Conservation (phyloP, 805 yeast species). For the Lachancea meyersii region DNA sequence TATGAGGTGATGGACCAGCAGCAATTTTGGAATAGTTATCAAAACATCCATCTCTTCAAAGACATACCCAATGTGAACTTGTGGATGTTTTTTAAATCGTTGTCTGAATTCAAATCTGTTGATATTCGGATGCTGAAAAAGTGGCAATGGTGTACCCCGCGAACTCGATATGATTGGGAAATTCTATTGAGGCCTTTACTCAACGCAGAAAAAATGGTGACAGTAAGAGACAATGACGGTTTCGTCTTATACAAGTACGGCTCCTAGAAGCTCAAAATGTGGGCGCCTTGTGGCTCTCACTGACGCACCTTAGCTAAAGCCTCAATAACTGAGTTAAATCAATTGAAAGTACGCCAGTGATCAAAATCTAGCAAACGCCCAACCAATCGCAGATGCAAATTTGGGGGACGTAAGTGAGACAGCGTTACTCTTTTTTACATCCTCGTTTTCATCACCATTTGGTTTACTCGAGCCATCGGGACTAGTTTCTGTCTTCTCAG, state of each 20-base stretch:
- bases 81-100: slow-evolving; percentile 29
- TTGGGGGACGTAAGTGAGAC: not conserved
- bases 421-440: not conserved
- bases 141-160: slow-evolving; percentile 34
- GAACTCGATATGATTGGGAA: slow-evolving; percentile 38
- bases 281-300: not conserved
- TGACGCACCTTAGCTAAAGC: too few relatives aligned
- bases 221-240: slow-evolving; percentile 36
- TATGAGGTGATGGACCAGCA: slow-evolving; percentile 3
- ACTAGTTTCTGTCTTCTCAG: not conserved
- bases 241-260: slow-evolving; percentile 38
- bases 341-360: not conserved
- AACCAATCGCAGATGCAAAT: not conserved
- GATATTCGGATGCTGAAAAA: slow-evolving; percentile 35
- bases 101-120: slow-evolving; percentile 32
- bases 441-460: not conserved
- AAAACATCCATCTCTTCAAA: slow-evolving; percentile 21
- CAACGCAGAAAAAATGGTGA: slow-evolving; percentile 30
- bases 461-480: not conserved
- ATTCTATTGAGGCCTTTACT: slow-evolving; percentile 32
- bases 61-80: slow-evolving; percentile 36
- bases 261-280: not conserved
- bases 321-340: too few relatives aligned
- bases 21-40: slow-evolving; percentile 23
- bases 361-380: not conserved